Evolutionary conservation across 2,329 filamentous ascomycete species (phyloP).

Genomic region (Zalaria obscura): DNA sequence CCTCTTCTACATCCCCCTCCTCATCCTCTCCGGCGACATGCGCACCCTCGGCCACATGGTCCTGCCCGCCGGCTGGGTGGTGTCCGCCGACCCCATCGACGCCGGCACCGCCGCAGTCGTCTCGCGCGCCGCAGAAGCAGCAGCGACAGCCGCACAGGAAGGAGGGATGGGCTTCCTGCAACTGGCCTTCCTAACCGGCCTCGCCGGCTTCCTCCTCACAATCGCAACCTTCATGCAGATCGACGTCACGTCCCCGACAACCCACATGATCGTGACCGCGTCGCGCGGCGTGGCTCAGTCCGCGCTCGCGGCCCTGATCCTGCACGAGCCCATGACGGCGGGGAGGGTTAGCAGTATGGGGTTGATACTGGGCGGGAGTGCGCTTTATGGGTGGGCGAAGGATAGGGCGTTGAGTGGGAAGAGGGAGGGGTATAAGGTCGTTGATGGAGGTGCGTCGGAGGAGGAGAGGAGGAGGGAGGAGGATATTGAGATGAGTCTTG

Average conservation of each 20-base stretch:
- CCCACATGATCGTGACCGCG: constrained; percentile 4
- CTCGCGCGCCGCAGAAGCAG: not conserved
- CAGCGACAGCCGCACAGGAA: not conserved
- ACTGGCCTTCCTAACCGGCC: constrained; percentile 1
- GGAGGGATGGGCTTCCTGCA: constrained; percentile 1
- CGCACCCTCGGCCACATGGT: not conserved
- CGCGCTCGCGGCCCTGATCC: constrained; percentile 1
- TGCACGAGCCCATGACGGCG: constrained; percentile 1
- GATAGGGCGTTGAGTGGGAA: not conserved
- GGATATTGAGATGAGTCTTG: not conserved
- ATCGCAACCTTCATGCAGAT: constrained; percentile 3
- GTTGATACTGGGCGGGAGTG: constrained; percentile 3
- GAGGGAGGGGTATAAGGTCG: not conserved
- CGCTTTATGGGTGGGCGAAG: constrained; percentile 3
- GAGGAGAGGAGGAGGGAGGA: constrained; percentile 1
- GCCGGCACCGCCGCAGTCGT: too few species aligned
- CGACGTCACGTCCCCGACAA: constrained; percentile 2
- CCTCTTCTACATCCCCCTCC: constrained; percentile 2
- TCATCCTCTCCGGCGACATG: constrained; percentile 3
- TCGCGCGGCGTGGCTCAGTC: constrained; percentile 1
- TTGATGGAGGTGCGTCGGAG: constrained; percentile 1
- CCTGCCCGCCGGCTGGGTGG: not conserved
- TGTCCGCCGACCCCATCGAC: too few species aligned
- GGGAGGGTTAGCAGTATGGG: constrained; percentile 3
- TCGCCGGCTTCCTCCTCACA: constrained; percentile 2